A percentile compares a stretch with the other conserved stretches of the same genome.
Conservation (phyloP, 805 yeast genomes). For the Metschnikowia cerradonensis region DNA sequence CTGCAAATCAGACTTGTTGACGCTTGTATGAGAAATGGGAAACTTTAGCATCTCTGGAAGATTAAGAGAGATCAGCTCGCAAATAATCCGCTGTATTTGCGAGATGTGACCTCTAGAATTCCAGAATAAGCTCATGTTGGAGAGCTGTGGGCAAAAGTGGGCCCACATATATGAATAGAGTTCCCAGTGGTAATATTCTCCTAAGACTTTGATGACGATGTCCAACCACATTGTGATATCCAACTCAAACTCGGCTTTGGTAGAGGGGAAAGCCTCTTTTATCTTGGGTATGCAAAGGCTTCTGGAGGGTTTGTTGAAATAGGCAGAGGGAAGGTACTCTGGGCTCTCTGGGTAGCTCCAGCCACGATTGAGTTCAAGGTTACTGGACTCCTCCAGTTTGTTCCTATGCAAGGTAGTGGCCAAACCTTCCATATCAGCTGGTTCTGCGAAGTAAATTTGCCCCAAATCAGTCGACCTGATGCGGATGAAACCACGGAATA, state of each 20-base stretch:
- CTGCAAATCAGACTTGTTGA: constrained; percentile 59
- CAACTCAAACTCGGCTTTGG: constrained; percentile 17
- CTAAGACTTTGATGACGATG: constrained; percentile 46
- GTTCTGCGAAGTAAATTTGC: constrained; percentile 46
- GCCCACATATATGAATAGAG: constrained; percentile 61
- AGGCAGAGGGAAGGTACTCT: constrained; percentile 43
- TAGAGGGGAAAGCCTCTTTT: neutral
- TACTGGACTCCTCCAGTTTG: constrained; percentile 17
- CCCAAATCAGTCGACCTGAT: constrained; percentile 47
- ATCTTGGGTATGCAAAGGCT: neutral
- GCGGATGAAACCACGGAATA: constrained; percentile 51
- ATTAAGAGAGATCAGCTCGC: constrained; percentile 55
- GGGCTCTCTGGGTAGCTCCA: constrained; percentile 65
- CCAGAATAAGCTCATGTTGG: constrained; percentile 52
- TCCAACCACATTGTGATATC: constrained; percentile 52
- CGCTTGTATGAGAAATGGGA: constrained; percentile 36
- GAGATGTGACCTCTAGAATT: constrained; percentile 37
- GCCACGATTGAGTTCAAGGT: constrained; percentile 13
- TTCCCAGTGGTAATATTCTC: constrained; percentile 63
- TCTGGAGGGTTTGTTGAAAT: constrained; percentile 39
- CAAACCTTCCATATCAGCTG: constrained; percentile 62
- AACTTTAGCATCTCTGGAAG: constrained; percentile 30
- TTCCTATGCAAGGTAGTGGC: constrained; percentile 58
- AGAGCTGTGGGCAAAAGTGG: constrained; percentile 67
- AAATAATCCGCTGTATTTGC: constrained; percentile 43